Evolutionary conservation across 2,329 filamentous ascomycete species (phyloP), one percentile per base, ranked within the genome.

Genomic region (Acrodontium crateriforme): DNA sequence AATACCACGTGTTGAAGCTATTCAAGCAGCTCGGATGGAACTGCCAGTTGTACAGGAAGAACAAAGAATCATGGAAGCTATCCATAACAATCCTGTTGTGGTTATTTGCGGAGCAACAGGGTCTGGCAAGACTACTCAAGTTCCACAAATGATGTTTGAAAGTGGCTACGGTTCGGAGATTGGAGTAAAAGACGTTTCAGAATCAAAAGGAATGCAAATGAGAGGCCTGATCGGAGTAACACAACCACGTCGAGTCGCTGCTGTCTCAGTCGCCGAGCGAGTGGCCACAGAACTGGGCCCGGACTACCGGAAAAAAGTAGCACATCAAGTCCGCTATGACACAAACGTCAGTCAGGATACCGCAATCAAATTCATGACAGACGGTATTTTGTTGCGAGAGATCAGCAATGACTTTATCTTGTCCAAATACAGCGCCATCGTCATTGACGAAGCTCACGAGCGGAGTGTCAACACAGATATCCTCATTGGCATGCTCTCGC

Each of bases 391-490:
- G 34, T 67, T 98, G 7, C 76, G 89, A 31, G 89, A 98, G 54
- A 78, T 94, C 29, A 76, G 81, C 1, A 76, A 89, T 39, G 89
- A 98, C 49, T 83, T 95, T 46, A 68, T 82, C 0, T 59, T 98
- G 24, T 72, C 69, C 27, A 91, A 91, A 44, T 98, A 98, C 54
- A 94, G 87, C 1, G 80, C 79, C 9, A 80, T 98, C 28, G 71
- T 98, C 26, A 87, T 98, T 35, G 89, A 98, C 46, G 89, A 98
- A 56, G 89, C 89, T 2, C 89, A 98, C 59, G 89, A 98, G 53
- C 73, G 91, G 44, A 95, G 84, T 46, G 81, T 94, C 45, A 95
- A 98, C 49, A 98, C 91, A 0, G 91, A 98, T 52, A 91, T 98
- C 21, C 60, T 98, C n/a, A 85, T 98, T 40, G 89, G 89, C 27